These are phyloP conservation scores for Leccinum olivaceopallidum DNA, from an alignment of 768 basidiomycete genomes.

Conservation along the genomic window DNA sequence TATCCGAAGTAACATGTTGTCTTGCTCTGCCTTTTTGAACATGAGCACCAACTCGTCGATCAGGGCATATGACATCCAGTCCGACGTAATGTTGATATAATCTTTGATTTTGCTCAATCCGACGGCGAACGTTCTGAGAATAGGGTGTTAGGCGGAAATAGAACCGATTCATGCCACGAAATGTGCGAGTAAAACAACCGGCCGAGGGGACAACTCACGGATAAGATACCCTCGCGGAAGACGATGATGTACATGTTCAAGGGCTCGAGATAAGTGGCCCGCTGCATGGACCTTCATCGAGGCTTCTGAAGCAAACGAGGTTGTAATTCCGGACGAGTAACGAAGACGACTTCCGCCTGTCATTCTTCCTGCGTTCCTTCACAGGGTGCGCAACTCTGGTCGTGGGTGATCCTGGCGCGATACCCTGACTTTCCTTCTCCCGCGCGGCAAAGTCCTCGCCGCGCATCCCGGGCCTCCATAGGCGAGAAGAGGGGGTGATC, in stretches of 20 bases:
- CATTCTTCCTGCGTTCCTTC: constrained; percentile 12
- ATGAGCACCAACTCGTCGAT: constrained; percentile 99
- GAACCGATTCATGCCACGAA: constrained; percentile 54
- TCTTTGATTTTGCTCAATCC: constrained; percentile 99
- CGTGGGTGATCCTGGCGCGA: constrained; percentile 40
- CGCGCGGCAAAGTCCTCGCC: constrained; percentile 68
- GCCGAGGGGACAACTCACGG: constrained; percentile 52
- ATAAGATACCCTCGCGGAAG: constrained; percentile 94
- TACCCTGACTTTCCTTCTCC: constrained; percentile 67
- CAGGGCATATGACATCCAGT: constrained; percentile 99
- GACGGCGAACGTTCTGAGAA: constrained; percentile 95
- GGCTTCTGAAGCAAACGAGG: constrained; percentile 97
- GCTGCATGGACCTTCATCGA: constrained; percentile 98
- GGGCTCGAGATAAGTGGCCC: constrained; percentile 96
- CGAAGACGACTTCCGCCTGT: constrained; percentile 6
- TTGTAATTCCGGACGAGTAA: constrained; percentile 84
- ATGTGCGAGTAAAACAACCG: background rate
- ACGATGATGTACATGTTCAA: constrained; percentile 99
- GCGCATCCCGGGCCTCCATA: constrained; percentile 16
- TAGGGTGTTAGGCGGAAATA: constrained; percentile 98
- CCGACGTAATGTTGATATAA: constrained; percentile 97
- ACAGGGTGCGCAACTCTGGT: constrained; percentile 14
- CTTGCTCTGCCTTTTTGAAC: constrained; percentile 71
- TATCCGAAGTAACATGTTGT: constrained; percentile 96
- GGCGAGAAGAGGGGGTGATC: constrained; percentile 49